These are phyloP conservation scores for Crithidia sp. DNA, from an alignment of 208 protist genomes.

Conservation along the genomic window DNA sequence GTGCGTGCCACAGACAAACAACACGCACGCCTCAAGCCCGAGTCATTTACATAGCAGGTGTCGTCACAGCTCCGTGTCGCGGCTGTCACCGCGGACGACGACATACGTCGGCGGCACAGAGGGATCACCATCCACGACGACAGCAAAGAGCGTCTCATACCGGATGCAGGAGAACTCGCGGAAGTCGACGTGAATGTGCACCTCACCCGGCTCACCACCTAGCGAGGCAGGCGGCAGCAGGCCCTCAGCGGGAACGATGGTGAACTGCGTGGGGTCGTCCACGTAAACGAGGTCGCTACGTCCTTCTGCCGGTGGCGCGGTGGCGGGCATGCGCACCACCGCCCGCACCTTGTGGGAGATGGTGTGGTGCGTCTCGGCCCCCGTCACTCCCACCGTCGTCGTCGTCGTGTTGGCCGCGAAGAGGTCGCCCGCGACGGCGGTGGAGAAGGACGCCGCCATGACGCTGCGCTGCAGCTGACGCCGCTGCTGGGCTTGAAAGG, in stretches of 20 bases:
- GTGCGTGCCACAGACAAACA: too few species aligned
- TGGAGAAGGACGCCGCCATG: not conserved
- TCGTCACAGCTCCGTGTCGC: conserved; percentile 78
- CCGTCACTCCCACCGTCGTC: conserved; percentile 25
- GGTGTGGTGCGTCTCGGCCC: conserved; percentile 7
- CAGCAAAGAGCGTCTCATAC: conserved; percentile 68
- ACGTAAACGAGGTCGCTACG: conserved; percentile 33
- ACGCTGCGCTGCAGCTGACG: conserved; percentile 11
- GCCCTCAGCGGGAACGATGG: conserved; percentile 45
- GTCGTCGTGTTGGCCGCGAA: conserved; percentile 17
- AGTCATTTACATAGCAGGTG: not conserved
- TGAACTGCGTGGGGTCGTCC: conserved; percentile 50
- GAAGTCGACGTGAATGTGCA: conserved; percentile 58
- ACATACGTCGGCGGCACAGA: conserved; percentile 44
- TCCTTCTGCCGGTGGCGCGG: conserved; percentile 28
- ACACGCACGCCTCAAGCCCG: not conserved
- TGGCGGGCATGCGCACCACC: conserved; percentile 50
- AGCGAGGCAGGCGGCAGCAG: conserved; percentile 65
- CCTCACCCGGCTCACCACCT: conserved; percentile 68
- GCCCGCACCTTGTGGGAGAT: conserved; percentile 47
- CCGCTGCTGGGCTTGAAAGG: conserved; percentile 27
- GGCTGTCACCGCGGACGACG: conserved; percentile 73
- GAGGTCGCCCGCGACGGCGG: not conserved
- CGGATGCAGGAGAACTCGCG: conserved; percentile 68
- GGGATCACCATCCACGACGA: conserved; percentile 53